Conservation (phyloP, 371 early-diverging fungal genomes). For the Mucor indicus region DNA sequence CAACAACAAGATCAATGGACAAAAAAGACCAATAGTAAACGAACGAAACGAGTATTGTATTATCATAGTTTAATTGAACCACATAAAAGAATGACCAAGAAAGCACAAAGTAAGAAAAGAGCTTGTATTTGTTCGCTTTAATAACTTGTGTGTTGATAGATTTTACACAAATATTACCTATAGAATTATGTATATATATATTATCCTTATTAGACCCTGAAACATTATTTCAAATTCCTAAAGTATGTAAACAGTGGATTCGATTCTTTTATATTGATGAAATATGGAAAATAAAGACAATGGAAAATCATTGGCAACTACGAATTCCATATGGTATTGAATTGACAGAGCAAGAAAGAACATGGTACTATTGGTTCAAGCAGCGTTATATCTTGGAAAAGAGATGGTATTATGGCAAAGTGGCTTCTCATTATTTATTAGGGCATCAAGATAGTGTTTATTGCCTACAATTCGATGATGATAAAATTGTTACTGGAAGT, state of each 20-base stretch:
- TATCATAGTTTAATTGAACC: conserved; percentile 8
- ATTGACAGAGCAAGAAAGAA: conserved; percentile 17
- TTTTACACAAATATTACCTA: conserved; percentile 20
- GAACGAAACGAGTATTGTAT: conserved; percentile 1
- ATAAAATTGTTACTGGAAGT: conserved; percentile 87
- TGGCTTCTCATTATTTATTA: conserved; percentile 27
- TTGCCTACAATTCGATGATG: conserved; percentile 86
- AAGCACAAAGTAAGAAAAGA: background rate
- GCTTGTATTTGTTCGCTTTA: background rate
- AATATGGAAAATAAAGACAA: conserved; percentile 13
- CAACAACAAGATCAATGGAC: background rate
- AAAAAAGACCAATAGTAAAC: background rate
- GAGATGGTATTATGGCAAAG: conserved; percentile 39
- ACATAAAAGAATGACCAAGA: conserved; percentile 12
- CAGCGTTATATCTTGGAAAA: conserved; percentile 25
- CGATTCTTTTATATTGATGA: conserved; percentile 21
- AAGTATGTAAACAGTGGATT: conserved; percentile 17
- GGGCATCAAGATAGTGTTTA: conserved; percentile 94
- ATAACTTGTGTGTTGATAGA: conserved; percentile 1
- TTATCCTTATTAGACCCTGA: conserved; percentile 22
- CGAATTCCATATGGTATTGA: conserved; percentile 8
- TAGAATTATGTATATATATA: conserved; percentile 25
- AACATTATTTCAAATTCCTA: conserved; percentile 14
- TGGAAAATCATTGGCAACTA: conserved; percentile 17
- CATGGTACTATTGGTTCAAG: conserved; percentile 30